phyloP scores from a whole-genome alignment of 2,329 filamentous ascomycete species.

The Hirsutella minnesotensis region DNA sequence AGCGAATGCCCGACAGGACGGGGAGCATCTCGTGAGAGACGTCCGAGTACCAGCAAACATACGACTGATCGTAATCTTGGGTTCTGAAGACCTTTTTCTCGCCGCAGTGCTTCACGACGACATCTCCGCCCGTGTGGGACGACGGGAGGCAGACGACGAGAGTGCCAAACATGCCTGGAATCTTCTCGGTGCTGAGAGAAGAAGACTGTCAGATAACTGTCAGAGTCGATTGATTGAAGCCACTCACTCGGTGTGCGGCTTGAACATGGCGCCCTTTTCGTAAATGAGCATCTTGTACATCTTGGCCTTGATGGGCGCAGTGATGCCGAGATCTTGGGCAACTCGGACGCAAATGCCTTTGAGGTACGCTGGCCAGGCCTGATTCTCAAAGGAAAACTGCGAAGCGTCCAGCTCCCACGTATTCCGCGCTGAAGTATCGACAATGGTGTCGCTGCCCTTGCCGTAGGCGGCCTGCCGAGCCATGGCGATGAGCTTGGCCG shows the following conservation, averaged over 20 bases:
- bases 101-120: constrained; percentile 26
- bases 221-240: background rate
- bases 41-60: constrained; percentile 34
- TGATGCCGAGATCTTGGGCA: constrained; percentile 19
- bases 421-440: constrained; percentile 27
- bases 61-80: constrained; percentile 10
- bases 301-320: constrained; percentile 17
- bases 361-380: constrained; percentile 18
- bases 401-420: constrained; percentile 28
- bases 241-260: constrained; percentile 28
- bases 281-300: constrained; percentile 37
- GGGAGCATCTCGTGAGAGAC: constrained; percentile 38
- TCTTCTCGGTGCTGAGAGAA: constrained; percentile 27
- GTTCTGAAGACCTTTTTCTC: constrained; percentile 19
- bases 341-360: constrained; percentile 12
- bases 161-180: constrained; percentile 36
- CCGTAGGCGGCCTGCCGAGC: constrained; percentile 18
- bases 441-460: constrained; percentile 25
- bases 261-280: constrained; percentile 36
- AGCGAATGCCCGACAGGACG: constrained; percentile 33
- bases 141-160: constrained; percentile 37
- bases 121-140: constrained; percentile 31
- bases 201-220: background rate
- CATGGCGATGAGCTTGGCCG: constrained; percentile 12
- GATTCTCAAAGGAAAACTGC: constrained; percentile 24